Conservation (phyloP, 1,139 yeast genomes). For the Debaryomyces sp. region DNA sequence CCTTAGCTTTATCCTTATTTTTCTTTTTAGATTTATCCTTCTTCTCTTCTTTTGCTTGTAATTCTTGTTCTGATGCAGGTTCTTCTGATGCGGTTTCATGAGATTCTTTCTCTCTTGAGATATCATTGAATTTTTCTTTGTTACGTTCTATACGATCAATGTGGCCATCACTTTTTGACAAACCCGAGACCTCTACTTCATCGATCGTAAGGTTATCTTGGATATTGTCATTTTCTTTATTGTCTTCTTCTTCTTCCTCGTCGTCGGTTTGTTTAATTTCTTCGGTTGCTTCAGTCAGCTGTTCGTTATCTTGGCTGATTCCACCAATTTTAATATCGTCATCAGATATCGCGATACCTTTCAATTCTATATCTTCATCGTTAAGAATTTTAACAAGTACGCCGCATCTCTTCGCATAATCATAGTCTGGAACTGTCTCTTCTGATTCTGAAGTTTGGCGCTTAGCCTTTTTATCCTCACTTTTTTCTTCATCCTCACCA, state of each 20-base stretch:
- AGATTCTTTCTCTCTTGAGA: neutral
- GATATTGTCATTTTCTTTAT: constrained; percentile 34
- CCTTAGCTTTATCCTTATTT: constrained; percentile 1
- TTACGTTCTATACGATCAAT: neutral
- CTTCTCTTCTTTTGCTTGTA: neutral
- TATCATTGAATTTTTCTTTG: neutral
- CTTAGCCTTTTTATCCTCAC: constrained; percentile 12
- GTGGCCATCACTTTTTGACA: constrained; percentile 6
- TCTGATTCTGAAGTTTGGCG: constrained; percentile 12
- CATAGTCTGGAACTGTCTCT: constrained; percentile 26
- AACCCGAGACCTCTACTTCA: constrained; percentile 45
- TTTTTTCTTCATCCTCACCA: constrained; percentile 17
- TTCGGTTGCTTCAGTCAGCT: constrained; percentile 9
- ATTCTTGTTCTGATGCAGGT: neutral
- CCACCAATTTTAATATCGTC: constrained; percentile 2
- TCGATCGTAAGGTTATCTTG: constrained; percentile 35
- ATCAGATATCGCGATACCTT: constrained; percentile 32
- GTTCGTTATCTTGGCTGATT: neutral
- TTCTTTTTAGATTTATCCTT: neutral
- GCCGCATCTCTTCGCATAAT: constrained; percentile 49
- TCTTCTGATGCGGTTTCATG: neutral
- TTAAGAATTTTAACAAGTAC: constrained; percentile 7
- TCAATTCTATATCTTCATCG: constrained; percentile 37
- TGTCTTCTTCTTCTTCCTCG: constrained; percentile 18
- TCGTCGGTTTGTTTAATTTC: neutral